Evolutionary conservation across 305 asterid genomes (phyloP).

Genomic region (Ajuga reptans): DNA sequence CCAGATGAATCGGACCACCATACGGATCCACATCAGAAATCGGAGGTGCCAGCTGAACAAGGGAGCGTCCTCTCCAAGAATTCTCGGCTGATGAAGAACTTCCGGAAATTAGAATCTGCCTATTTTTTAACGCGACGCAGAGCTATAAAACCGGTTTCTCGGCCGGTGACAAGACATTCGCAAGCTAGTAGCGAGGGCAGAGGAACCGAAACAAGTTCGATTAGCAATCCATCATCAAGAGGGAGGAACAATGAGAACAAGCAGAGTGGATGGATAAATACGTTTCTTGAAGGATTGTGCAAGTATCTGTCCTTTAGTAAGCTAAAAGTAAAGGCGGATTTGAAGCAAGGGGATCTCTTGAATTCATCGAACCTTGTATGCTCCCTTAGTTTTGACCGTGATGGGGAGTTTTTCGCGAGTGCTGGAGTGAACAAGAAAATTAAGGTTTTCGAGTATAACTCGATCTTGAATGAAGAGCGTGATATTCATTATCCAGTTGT

Average conservation of each 20-base stretch:
- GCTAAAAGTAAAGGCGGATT: constrained; percentile 77
- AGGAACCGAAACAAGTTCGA: constrained; percentile 71
- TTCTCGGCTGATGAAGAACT: constrained; percentile 72
- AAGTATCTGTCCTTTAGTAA: constrained; percentile 75
- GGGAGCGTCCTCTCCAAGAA: constrained; percentile 43
- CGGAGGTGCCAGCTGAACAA: constrained; percentile 31
- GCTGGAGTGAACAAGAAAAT: constrained; percentile 98
- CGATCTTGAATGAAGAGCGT: constrained; percentile 57
- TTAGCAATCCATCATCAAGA: constrained; percentile 55
- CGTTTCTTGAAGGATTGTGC: constrained; percentile 76
- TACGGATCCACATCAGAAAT: constrained; percentile 29
- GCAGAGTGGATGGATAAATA: constrained; percentile 58
- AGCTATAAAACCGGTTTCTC: constrained; percentile 34
- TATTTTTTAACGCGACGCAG: constrained; percentile 61
- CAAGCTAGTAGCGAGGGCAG: constrained; percentile 42
- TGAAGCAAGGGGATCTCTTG: constrained; percentile 91
- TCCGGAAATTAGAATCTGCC: constrained; percentile 71
- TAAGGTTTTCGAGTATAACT: constrained; percentile 78
- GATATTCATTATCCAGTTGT: constrained; percentile 95
- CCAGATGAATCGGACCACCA: constrained; percentile 32
- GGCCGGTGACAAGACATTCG: constrained; percentile 43
- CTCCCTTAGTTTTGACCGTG: constrained; percentile 93
- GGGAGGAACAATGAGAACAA: constrained; percentile 40
- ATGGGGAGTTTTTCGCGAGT: constrained; percentile 88
- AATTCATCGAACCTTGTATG: constrained; percentile 89